Evolutionary conservation across 768 basidiomycete species (phyloP).

Genomic region (Lactarius psammicola): DNA sequence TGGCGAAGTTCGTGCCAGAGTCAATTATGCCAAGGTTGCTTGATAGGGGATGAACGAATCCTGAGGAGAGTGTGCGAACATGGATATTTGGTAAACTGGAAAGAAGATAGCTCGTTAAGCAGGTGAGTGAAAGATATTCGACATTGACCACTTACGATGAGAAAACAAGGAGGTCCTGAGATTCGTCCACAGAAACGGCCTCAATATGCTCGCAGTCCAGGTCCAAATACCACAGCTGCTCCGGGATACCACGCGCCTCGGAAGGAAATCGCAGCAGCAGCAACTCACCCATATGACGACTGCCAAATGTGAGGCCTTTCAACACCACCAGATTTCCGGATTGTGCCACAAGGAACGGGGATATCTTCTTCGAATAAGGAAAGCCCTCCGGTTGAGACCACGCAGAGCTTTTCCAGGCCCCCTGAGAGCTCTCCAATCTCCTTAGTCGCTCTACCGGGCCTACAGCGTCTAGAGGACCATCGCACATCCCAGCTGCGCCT

Average conservation of each 20-base stretch:
- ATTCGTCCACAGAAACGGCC: not conserved
- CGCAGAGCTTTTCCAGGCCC: not conserved
- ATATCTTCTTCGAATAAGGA: not conserved
- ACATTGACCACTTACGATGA: not conserved
- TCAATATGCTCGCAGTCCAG: not conserved
- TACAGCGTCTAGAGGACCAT: not conserved
- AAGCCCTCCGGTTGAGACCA: slow-evolving; percentile 2
- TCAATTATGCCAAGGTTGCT: not conserved
- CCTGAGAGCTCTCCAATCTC: not conserved
- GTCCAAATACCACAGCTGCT: slow-evolving; percentile 5
- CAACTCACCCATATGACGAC: not conserved
- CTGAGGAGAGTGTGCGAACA: slow-evolving; percentile 13
- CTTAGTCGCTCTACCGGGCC: not conserved
- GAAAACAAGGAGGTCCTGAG: slow-evolving; percentile 16
- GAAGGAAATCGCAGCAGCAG: slow-evolving; percentile 8
- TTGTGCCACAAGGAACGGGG: not conserved
- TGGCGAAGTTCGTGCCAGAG: not conserved
- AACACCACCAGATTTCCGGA: slow-evolving; percentile 16
- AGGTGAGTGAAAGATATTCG: not conserved
- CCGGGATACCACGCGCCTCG: slow-evolving; percentile 8
- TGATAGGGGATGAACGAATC: slow-evolving; percentile 4
- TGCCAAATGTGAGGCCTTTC: not conserved
- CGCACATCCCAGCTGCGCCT: slow-evolving; percentile 11
- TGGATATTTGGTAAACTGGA: slow-evolving; percentile 4
- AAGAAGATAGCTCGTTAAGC: not conserved